Evolutionary conservation across 306 rosid species (phyloP).

Genomic region (Vigna hirtella): DNA sequence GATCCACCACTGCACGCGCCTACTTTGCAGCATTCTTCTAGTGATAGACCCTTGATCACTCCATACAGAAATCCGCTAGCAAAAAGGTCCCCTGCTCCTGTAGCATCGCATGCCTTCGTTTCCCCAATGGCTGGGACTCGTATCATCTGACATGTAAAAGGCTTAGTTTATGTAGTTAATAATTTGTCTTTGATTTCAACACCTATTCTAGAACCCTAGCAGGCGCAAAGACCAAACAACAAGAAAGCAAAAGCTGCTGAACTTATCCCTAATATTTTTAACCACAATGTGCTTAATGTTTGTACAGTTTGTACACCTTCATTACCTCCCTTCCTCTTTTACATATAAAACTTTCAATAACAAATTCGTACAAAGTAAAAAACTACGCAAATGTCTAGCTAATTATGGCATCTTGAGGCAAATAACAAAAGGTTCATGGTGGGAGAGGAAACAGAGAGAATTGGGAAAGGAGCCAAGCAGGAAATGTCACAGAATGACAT

Average conservation of each 20-base stretch:
- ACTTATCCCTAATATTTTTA: slow-evolving; percentile 6
- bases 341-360: background rate
- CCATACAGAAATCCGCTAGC: slow-evolving; percentile 96
- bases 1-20: slow-evolving; percentile 97
- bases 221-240: slow-evolving; percentile 28
- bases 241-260: slow-evolving; percentile 11
- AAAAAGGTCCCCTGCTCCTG: slow-evolving; percentile 98
- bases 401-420: slow-evolving; percentile 15
- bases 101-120: slow-evolving; percentile 80
- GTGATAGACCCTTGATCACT: slow-evolving; percentile 74
- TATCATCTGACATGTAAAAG: slow-evolving; percentile 59
- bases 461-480: background rate
- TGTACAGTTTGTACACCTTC: background rate
- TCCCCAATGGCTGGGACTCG: slow-evolving; percentile 81
- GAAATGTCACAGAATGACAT: slow-evolving; percentile 13
- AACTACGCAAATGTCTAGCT: background rate
- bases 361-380: background rate
- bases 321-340: background rate
- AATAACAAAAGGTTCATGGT: background rate
- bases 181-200: background rate
- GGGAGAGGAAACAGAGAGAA: background rate
- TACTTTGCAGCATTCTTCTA: slow-evolving; percentile 90
- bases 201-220: background rate
- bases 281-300: slow-evolving; percentile 15
- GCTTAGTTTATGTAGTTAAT: background rate